Evolutionary conservation across 768 basidiomycete genomes (phyloP).

Genomic region (Thelephora aurantiotincta): DNA sequence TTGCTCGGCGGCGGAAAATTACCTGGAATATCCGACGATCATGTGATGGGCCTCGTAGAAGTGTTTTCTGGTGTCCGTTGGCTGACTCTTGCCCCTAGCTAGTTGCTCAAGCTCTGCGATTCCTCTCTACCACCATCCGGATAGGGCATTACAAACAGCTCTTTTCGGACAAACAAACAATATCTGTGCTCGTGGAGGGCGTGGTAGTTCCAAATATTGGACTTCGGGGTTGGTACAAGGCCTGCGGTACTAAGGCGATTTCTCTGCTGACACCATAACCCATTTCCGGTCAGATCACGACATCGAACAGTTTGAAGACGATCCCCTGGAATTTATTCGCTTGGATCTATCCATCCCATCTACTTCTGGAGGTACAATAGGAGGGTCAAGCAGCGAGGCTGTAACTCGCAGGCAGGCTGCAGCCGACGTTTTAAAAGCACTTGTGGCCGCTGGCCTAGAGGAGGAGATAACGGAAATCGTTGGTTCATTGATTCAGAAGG

Average conservation of each 20-base stretch:
- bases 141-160: constrained; percentile 70
- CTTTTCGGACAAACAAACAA: constrained; percentile 71
- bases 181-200: constrained; percentile 72
- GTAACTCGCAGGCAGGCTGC: constrained; percentile 87
- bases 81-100: constrained; percentile 29
- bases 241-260: background rate
- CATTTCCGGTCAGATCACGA: constrained; percentile 45
- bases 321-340: constrained; percentile 89
- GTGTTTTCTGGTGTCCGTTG: background rate
- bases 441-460: constrained; percentile 73
- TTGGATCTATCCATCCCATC: constrained; percentile 61
- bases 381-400: constrained; percentile 41
- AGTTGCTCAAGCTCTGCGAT: constrained; percentile 81
- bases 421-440: constrained; percentile 86
- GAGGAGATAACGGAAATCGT: constrained; percentile 79
- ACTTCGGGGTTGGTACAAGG: constrained; percentile 36
- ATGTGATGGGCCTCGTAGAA: constrained; percentile 24
- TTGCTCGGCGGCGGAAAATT: constrained; percentile 63
- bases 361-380: constrained; percentile 22
- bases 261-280: background rate
- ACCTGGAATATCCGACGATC: constrained; percentile 60
- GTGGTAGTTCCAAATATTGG: constrained; percentile 91
- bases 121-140: constrained; percentile 87
- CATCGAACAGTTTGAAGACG: constrained; percentile 92
- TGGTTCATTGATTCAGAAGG: constrained; percentile 67